These are phyloP conservation scores for Candida rishiriensis DNA, from an alignment of 805 yeast genomes.

Conservation along the genomic window DNA sequence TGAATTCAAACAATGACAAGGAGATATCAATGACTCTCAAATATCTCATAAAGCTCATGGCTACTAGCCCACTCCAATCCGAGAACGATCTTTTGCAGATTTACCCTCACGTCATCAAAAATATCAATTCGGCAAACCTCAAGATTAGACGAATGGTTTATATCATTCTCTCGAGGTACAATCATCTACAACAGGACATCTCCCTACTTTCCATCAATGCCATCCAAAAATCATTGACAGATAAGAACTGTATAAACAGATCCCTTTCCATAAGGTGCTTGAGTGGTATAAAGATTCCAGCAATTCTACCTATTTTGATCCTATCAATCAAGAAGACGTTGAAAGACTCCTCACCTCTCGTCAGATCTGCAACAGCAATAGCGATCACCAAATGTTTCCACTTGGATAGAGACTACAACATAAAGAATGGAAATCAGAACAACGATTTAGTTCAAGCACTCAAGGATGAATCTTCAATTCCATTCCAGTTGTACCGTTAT, in stretches of 20 bases:
- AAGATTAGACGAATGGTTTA: constrained; percentile 74
- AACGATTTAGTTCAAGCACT: constrained; percentile 5
- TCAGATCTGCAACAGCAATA: constrained; percentile 73
- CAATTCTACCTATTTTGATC: constrained; percentile 73
- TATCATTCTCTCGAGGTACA: constrained; percentile 67
- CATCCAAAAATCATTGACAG: constrained; percentile 76
- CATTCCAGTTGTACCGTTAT: constrained; percentile 46
- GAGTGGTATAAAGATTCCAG: constrained; percentile 77
- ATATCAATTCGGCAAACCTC: constrained; percentile 62
- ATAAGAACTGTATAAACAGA: constrained; percentile 62
- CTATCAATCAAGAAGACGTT: constrained; percentile 66
- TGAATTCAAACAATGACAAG: constrained; percentile 66
- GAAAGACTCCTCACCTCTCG: constrained; percentile 70
- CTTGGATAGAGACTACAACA: constrained; percentile 28
- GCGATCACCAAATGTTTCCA: constrained; percentile 58
- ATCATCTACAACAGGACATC: constrained; percentile 83
- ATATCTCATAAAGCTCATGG: constrained; percentile 43
- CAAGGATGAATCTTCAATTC: constrained; percentile 31
- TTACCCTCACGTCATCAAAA: constrained; percentile 88
- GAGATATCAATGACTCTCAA: constrained; percentile 60
- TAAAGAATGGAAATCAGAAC: background rate
- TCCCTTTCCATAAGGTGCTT: constrained; percentile 73
- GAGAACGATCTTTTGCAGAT: constrained; percentile 40
- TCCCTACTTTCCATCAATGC: constrained; percentile 88
- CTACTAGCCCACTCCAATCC: constrained; percentile 18